Conservation (phyloP, 2,329 filamentous ascomycete species). For the Aspergillus glaucus region DNA sequence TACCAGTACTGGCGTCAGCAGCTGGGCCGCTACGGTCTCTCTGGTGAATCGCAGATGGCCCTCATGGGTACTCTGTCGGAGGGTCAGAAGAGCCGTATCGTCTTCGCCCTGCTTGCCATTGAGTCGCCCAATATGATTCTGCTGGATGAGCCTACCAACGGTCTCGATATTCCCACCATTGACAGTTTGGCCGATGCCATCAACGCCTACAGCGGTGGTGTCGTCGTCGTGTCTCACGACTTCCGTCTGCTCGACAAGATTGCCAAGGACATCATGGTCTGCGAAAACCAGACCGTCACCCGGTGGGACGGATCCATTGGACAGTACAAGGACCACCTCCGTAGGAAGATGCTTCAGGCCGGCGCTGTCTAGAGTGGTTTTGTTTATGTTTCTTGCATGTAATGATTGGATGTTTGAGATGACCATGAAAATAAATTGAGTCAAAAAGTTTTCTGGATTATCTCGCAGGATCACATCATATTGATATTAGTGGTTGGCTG, state of each 20-base stretch:
- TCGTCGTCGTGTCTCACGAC: conserved; percentile 96
- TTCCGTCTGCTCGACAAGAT: conserved; percentile 99
- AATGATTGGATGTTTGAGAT: conserved; percentile 30
- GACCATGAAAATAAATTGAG: conserved; percentile 11
- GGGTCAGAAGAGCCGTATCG: conserved; percentile 95
- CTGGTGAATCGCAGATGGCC: conserved; percentile 88
- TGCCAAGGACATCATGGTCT: conserved; percentile 98
- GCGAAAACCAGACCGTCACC: conserved; percentile 92
- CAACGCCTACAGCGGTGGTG: conserved; percentile 91
- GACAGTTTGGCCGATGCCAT: conserved; percentile 97
- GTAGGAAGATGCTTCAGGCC: conserved; percentile 94
- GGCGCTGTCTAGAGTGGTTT: conserved; percentile 64
- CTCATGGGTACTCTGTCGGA: conserved; percentile 97
- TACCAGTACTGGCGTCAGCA: conserved; percentile 99
- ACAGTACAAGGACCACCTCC: conserved; percentile 95
- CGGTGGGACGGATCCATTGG: conserved; percentile 84
- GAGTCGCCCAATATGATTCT: conserved; percentile 96
- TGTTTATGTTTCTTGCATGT: conserved; percentile 8
- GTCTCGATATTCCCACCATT: conserved; percentile 97
- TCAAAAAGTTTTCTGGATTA: neutral
- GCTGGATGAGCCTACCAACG: conserved; percentile 98
- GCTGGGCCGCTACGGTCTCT: conserved; percentile 88
- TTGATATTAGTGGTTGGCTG: neutral
- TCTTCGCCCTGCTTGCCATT: conserved; percentile 92
- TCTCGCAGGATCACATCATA: neutral